Evolutionary conservation across 805 yeast species (phyloP), one percentile per base, ranked within the genome.

Genomic region (Candida anglica): DNA sequence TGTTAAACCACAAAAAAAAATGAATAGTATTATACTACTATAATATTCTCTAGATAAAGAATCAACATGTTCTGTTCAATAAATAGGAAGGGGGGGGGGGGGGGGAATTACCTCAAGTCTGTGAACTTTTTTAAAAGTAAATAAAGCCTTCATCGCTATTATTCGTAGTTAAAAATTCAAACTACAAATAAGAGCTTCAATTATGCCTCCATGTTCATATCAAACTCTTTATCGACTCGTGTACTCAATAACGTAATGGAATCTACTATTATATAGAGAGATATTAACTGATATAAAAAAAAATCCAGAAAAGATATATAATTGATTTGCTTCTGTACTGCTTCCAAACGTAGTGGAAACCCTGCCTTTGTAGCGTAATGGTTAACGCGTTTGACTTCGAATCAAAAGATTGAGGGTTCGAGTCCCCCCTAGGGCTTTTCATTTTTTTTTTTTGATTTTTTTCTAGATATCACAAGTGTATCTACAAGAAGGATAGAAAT

Each of bases 371-470:
- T 72, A 70, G 77, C 78, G 77, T 70, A 72, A 72, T 72, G 77
- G 78, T 72, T 71, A 72, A 70, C 78, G 77, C 78, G 75, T 72
- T 72, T 72, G 77, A 72, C 77, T 72, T 72, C 77, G 71, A 71
- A 72, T 72, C 78, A 72, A 71, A 70, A 71, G 77, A 72, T 71
- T 72, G 71, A 70, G 77, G 75, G 78, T 72, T 72, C 78, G 78
- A 72, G 73, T 71, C 78, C 61, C 65, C 66, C 56, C 65, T 55
- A 58, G 65, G 66, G 64, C 58, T 59, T 47, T 32, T 3, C 23
- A 20, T 40, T 21, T 22, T 4, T n/a, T 28, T 21, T 38, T 19
- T 19, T 3, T n/a, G 11, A 16, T 18, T 17, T 27, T 16, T 7
- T 15, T 19, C 9, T 27, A 15, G 20, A 4, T 6, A 6, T 10